Base-by-base conservation (phyloP, 306 rosid genomes). In the Pterocarpus santalinus region DNA sequence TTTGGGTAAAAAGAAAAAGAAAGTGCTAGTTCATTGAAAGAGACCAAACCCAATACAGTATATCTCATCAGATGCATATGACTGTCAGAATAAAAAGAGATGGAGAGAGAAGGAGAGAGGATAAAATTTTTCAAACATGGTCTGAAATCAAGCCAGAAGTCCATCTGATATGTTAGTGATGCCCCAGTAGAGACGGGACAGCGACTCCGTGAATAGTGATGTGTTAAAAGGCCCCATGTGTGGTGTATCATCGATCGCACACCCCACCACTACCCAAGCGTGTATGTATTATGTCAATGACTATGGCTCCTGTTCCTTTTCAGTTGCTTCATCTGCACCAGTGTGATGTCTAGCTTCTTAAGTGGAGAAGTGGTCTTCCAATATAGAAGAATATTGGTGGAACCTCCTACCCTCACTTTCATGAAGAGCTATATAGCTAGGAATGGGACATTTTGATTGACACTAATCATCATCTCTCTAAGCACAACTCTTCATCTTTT, bases 121-220 rank as follows among this genome's bases (percentile, higher is more conserved):
- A 75, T 60, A 32, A 75, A 44, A 4, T 0, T 30, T 44, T 9
- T 16, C 4, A 34, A 52, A 74, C 28, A 67, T 57, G 86, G 84
- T 81, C 86, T 84, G 51, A 86, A 79, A 75, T 71, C 46, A 83
- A 82, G 41, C 12, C 57, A 82, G 35, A 44, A 55, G 39, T 52
- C 22, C 69, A 89, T 69, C 55, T 82, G 56, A 73, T 39, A 57
- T 81, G 81, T 14, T 78, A 57, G 52, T 32, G 69, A 82, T 58
- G 65, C 62, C 78, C 66, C 77, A 74, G 14, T 68, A 69, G 77
- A 62, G 57, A 75, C 36, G 56, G 68, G 76, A 62, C 81, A 61
- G 4, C 43, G 78, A 77, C 81, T 77, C 55, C 64, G 47, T 11
- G 30, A 70, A 64, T 38, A 64, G 22, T 34, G 15, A 63, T 76